phyloP scores from a whole-genome alignment of 148 eudicot species.

The Drosera capensis region DNA sequence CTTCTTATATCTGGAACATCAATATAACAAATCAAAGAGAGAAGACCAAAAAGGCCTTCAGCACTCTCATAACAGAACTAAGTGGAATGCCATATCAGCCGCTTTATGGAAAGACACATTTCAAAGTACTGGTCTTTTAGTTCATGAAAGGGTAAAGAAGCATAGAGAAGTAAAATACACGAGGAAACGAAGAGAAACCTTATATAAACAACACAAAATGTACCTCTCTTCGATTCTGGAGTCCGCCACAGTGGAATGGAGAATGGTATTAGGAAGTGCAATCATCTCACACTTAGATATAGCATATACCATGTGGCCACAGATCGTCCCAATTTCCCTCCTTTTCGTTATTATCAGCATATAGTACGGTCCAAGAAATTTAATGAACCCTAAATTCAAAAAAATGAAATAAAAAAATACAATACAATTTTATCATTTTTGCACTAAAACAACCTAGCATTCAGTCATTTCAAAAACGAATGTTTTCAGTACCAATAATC shows the following conservation, averaged over 20 bases:
- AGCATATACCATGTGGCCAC: slow-evolving; percentile 76
- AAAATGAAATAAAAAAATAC: neutral
- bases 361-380: slow-evolving; percentile 85
- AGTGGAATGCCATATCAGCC: neutral
- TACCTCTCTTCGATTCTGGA: neutral
- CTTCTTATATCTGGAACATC: slow-evolving; percentile 61
- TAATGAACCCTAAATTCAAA: slow-evolving; percentile 58
- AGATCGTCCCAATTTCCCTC: slow-evolving; percentile 68
- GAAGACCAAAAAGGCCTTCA: neutral
- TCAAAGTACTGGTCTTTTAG: neutral
- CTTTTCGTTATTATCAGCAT: slow-evolving; percentile 79
- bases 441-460: neutral
- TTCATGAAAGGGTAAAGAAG: neutral
- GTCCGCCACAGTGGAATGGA: slow-evolving; percentile 15
- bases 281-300: slow-evolving; percentile 70
- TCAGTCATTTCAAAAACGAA: too few species aligned
- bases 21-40: neutral
- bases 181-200: too few species aligned
- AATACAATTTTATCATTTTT: neutral
- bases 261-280: slow-evolving; percentile 43
- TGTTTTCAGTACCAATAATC: slow-evolving; percentile 87
- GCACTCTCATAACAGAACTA: too few species aligned
- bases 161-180: neutral
- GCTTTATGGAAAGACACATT: neutral
- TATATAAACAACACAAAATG: too few species aligned